Evolutionary conservation across 1,284 basidiomycete genomes (phyloP).

Genomic region (Wolfiporia cocos): DNA sequence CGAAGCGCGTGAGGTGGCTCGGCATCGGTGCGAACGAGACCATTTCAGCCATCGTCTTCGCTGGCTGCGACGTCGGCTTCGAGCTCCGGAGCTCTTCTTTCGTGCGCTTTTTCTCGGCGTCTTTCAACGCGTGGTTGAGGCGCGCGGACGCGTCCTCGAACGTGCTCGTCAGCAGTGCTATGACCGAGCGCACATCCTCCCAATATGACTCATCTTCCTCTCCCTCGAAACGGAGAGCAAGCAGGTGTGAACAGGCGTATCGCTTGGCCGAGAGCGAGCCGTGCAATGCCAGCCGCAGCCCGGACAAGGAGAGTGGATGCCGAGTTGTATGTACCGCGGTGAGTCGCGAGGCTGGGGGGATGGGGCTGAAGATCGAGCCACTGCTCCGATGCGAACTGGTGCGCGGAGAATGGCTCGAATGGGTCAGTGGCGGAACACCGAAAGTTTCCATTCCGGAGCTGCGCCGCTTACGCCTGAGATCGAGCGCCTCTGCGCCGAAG

Average conservation of each 20-base stretch:
- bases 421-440: constrained; percentile 24
- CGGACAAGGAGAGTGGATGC: constrained; percentile 59
- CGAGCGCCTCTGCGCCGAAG: constrained; percentile 58
- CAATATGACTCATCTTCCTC: constrained; percentile 62
- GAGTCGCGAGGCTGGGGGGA: constrained; percentile 34
- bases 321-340: constrained; percentile 54
- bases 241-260: constrained; percentile 68
- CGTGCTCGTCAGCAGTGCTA: constrained; percentile 58
- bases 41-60: constrained; percentile 23
- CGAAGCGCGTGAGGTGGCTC: constrained; percentile 58
- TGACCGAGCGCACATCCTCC: constrained; percentile 73
- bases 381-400: constrained; percentile 8
- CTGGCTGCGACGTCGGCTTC: constrained; percentile 8
- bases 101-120: constrained; percentile 42
- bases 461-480: constrained; percentile 46
- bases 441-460: constrained; percentile 45
- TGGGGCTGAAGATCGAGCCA: constrained; percentile 9
- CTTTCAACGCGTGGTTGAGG: constrained; percentile 54
- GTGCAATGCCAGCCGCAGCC: constrained; percentile 53
- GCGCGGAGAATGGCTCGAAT: constrained; percentile 10
- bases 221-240: constrained; percentile 62
- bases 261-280: constrained; percentile 62
- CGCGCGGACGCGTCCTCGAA: constrained; percentile 57
- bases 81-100: constrained; percentile 45
- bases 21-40: constrained; percentile 68